phyloP scores from a whole-genome alignment of 306 rosid genomes.

The Ceratonia siliqua region DNA sequence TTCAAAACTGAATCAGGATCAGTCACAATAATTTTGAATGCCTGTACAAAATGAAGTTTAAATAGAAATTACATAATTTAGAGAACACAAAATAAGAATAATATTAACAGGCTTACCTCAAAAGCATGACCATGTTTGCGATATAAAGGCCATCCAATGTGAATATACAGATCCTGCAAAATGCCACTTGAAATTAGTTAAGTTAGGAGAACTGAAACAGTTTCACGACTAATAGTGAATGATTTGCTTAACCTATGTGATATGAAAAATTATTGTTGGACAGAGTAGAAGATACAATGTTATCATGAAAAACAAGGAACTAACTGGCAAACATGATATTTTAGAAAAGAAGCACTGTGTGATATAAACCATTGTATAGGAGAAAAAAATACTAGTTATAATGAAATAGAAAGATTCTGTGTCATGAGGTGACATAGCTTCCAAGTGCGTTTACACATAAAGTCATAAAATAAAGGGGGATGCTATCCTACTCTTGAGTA shows the following conservation, averaged over 20 bases:
- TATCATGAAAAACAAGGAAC: neutral
- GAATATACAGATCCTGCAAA: constrained; percentile 77
- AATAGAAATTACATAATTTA: constrained; percentile 1
- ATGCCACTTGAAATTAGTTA: constrained; percentile 23
- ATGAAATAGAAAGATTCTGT: neutral
- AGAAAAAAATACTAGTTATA: neutral
- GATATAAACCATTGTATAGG: neutral
- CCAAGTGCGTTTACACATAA: neutral
- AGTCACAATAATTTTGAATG: constrained; percentile 78
- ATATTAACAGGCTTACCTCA: constrained; percentile 57
- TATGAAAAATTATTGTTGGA: neutral
- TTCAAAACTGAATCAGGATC: constrained; percentile 90
- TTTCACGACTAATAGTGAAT: constrained; percentile 2
- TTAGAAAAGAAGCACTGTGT: neutral
- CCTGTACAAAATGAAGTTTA: constrained; percentile 53
- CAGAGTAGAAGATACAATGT: neutral
- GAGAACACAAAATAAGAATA: neutral
- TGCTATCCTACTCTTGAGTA: no score
- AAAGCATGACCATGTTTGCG: constrained; percentile 95
- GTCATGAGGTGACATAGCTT: neutral
- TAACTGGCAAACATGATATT: neutral
- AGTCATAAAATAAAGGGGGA: no score
- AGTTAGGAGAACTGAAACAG: neutral
- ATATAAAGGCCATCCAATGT: constrained; percentile 96
- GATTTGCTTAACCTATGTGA: neutral